phyloP scores from a whole-genome alignment of 1,139 yeast genomes.

The Yamadazyma triangularis region DNA sequence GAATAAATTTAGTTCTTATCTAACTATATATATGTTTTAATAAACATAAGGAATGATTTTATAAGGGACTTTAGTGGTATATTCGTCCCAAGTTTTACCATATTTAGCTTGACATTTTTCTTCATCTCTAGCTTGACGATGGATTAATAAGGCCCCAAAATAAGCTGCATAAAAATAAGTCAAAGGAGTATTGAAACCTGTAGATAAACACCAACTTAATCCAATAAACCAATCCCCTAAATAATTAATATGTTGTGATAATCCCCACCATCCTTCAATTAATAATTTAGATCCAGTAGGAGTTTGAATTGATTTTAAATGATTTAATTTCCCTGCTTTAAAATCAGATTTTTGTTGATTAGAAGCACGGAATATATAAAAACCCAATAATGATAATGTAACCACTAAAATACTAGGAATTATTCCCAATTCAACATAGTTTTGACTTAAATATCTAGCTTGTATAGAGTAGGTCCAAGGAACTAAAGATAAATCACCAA shows the following conservation, averaged over 20 bases:
- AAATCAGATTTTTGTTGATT: conserved; percentile 83
- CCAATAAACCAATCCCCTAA: conserved; percentile 95
- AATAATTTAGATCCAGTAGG: conserved; percentile 75
- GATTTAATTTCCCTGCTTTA: conserved; percentile 68
- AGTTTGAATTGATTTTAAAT: conserved; percentile 63
- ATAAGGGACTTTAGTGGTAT: conserved; percentile 76
- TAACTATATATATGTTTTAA: conserved; percentile 21
- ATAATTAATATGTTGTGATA: conserved; percentile 89
- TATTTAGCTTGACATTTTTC: conserved; percentile 85
- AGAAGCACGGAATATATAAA: conserved; percentile 76
- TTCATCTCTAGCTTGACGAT: conserved; percentile 89
- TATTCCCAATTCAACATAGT: conserved; percentile 56
- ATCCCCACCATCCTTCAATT: conserved; percentile 95
- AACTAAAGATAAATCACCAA: conserved; percentile 92
- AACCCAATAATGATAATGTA: conserved; percentile 54
- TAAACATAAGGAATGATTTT: conserved; percentile 87
- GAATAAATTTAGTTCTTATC: conserved; percentile 29
- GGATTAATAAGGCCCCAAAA: conserved; percentile 76
- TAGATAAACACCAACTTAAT: conserved; percentile 87
- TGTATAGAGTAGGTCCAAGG: conserved; percentile 91
- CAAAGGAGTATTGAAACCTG: conserved; percentile 76
- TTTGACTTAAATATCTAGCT: conserved; percentile 60
- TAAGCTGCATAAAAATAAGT: conserved; percentile 85
- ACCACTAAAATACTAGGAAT: conserved; percentile 29
- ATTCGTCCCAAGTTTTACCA: conserved; percentile 80